A percentile compares a stretch with the other conserved stretches of the same genome.
phyloP scores from a whole-genome alignment of 768 basidiomycete genomes.

The Boletus insuetus region DNA sequence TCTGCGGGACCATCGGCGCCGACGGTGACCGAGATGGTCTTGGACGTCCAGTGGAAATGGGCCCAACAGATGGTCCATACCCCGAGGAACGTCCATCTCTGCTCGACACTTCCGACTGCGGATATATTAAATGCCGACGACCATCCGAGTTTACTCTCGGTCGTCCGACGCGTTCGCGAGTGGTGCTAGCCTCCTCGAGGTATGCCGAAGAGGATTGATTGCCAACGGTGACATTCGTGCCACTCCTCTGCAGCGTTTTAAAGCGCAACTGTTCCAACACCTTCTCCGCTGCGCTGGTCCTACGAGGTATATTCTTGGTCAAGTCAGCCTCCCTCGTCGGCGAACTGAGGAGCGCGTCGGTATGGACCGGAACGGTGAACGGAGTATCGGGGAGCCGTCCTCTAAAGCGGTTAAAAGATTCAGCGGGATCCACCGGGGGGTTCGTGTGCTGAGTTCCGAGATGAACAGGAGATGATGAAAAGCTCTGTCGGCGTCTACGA shows the following conservation, averaged over 20 bases:
- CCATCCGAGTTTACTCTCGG: constrained; percentile 30
- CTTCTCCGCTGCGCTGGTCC: constrained; percentile 66
- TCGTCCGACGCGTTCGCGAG: constrained; percentile 22
- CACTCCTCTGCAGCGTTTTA: constrained; percentile 51
- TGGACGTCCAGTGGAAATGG: constrained; percentile 41
- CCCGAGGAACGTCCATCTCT: constrained; percentile 21
- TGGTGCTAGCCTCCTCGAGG: constrained; percentile 13
- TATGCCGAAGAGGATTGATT: constrained; percentile 18
- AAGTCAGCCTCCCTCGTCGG: constrained; percentile 36
- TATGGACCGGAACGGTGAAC: constrained; percentile 16
- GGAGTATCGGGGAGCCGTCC: constrained; percentile 23
- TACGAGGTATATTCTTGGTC: constrained; percentile 34
- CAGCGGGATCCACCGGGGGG: constrained; percentile 8
- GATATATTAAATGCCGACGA: constrained; percentile 24
- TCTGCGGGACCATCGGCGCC: constrained; percentile 40
- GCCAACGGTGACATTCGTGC: constrained; percentile 15
- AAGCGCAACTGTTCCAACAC: constrained; percentile 63
- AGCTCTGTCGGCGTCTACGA: constrained; percentile 31
- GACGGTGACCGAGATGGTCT: constrained; percentile 60
- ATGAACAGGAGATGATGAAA: constrained; percentile 20
- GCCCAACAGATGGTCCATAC: constrained; percentile 21
- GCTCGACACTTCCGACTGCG: constrained; percentile 23
- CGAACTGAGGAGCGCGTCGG: constrained; percentile 25
- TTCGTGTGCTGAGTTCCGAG: constrained; percentile 7
- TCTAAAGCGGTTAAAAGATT: constrained; percentile 16